phyloP scores from a whole-genome alignment of 108 stramenopile species.

The Heterococcus sp. region DNA sequence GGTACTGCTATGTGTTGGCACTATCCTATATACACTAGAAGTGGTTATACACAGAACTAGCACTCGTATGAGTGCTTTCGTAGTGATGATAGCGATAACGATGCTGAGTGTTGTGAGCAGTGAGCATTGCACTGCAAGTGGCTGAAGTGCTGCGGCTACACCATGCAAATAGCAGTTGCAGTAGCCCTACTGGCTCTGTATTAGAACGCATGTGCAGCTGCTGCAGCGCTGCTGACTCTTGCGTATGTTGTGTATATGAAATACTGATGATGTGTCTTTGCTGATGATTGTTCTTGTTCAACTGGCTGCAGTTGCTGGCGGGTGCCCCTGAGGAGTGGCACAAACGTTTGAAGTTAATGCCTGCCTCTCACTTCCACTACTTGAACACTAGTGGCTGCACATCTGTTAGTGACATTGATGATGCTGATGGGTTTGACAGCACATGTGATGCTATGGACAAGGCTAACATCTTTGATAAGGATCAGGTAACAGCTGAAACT shows the following conservation, averaged over 20 bases:
- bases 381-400: not conserved
- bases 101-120: too few species aligned
- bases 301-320: not conserved
- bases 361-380: not conserved
- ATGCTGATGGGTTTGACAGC: not conserved
- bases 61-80: too few species aligned
- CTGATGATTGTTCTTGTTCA: not conserved
- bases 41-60: too few species aligned
- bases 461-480: not conserved
- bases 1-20: too few species aligned
- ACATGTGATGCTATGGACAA: not conserved
- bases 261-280: not conserved
- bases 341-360: not conserved
- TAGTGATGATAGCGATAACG: too few species aligned
- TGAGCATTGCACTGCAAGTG: too few species aligned
- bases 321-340: not conserved
- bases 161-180: too few species aligned
- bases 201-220: too few species aligned
- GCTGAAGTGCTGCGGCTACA: too few species aligned
- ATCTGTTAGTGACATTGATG: not conserved
- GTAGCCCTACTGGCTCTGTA: too few species aligned
- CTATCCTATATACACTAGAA: too few species aligned
- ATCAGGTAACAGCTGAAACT: not conserved
- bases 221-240: not conserved
- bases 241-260: not conserved